These are phyloP conservation scores for Glomus cerebriforme DNA, from an alignment of 192 early-diverging fungal genomes.

Conservation along the genomic window DNA sequence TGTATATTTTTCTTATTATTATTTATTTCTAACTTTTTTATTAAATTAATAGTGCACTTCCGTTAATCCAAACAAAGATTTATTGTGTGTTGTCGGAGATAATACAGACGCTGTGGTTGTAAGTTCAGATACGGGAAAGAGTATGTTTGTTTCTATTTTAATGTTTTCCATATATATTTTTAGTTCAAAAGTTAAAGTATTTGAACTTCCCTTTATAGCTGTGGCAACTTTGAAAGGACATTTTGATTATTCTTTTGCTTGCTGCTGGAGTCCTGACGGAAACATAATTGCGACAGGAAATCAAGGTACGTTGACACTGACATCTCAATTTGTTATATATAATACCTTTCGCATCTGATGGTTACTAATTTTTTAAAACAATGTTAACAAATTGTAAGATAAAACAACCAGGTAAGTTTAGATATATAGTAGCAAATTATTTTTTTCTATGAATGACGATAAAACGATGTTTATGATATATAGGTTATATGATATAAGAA, in stretches of 20 bases:
- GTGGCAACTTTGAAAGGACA: conserved; percentile 54
- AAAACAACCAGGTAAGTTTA: conserved; percentile 40
- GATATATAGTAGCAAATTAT: too few species aligned
- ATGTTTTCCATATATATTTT: not conserved
- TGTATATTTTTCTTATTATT: too few species aligned
- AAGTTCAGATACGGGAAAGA: conserved; percentile 49
- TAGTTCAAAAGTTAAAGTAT: not conserved
- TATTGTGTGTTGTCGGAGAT: conserved; percentile 64
- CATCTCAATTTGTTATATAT: not conserved
- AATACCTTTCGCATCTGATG: not conserved
- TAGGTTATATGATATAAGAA: conserved; percentile 68
- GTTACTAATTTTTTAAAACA: not conserved
- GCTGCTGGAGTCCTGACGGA: conserved; percentile 63
- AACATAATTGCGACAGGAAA: conserved; percentile 63
- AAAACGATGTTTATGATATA: conserved; percentile 30
- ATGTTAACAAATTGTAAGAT: conserved; percentile 29
- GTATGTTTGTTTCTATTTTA: conserved; percentile 33
- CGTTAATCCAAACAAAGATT: conserved; percentile 51
- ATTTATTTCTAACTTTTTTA: not conserved
- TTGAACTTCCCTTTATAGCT: conserved; percentile 23
- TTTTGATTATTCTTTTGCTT: conserved; percentile 70
- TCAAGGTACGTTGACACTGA: conserved; percentile 40
- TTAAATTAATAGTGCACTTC: conserved; percentile 52
- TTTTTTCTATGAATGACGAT: not conserved
- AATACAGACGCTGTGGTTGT: conserved; percentile 47